Conservation (phyloP, 1,284 basidiomycete genomes). For the Malassezia equina region DNA sequence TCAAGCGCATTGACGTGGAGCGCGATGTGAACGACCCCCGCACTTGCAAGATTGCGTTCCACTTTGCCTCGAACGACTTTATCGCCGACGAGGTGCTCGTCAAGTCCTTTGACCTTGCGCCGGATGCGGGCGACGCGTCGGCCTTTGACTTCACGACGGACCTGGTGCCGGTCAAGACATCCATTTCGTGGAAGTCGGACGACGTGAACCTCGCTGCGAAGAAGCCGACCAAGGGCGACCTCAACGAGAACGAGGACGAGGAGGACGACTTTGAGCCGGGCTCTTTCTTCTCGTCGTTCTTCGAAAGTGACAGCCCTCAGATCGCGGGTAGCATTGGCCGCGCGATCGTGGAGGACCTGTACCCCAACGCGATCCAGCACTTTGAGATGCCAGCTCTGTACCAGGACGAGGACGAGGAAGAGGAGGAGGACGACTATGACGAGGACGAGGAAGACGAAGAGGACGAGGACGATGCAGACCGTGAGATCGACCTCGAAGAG, state of each 20-base stretch:
- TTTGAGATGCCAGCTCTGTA: constrained; percentile 19
- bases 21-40: constrained; percentile 38
- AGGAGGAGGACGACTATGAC: constrained; percentile 25
- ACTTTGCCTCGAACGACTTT: constrained; percentile 38
- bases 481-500: constrained; percentile 42
- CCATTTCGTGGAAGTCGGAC: constrained; percentile 72
- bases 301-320: constrained; percentile 49
- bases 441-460: constrained; percentile 38
- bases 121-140: constrained; percentile 28
- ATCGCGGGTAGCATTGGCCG: constrained; percentile 38
- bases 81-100: constrained; percentile 33
- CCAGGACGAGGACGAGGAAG: constrained; percentile 32
- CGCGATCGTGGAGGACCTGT: constrained; percentile 39
- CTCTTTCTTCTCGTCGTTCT: constrained; percentile 80
- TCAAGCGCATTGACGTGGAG: constrained; percentile 32
- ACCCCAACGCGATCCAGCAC: constrained; percentile 39
- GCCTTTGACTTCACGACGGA: constrained; percentile 40
- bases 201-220: constrained; percentile 64
- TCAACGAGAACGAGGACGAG: constrained; percentile 25
- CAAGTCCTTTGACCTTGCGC: constrained; percentile 35
- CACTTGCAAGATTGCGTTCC: constrained; percentile 33
- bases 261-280: constrained; percentile 57
- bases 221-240: constrained; percentile 57
- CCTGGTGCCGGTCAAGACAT: constrained; percentile 43
- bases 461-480: constrained; percentile 37